Percentiles rank a stretch among this genome's conserved stretches.
phyloP scores from a whole-genome alignment of 257 asterid genomes.

The Solanum pimpinellifolium region DNA sequence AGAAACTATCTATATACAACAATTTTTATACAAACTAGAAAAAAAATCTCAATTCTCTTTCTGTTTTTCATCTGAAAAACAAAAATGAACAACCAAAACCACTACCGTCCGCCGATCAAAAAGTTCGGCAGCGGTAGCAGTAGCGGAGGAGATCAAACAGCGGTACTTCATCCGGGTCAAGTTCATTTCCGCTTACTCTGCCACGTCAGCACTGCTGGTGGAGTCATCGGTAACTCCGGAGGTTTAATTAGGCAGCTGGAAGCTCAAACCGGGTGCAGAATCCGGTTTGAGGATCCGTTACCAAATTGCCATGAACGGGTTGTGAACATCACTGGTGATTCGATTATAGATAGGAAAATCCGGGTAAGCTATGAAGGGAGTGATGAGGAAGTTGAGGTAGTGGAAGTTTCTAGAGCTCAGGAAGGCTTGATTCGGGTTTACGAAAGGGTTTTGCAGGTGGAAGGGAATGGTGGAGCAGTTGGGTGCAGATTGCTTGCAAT shows the following conservation, averaged over 20 bases:
- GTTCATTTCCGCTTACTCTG: conserved; percentile 40
- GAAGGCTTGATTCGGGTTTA: conserved; percentile 47
- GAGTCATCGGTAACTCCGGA: conserved; percentile 44
- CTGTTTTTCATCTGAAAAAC: not conserved
- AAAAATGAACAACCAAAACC: not conserved
- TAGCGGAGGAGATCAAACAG: not conserved
- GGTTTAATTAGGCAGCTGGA: conserved; percentile 26
- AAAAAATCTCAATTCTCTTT: not conserved
- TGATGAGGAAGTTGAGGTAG: conserved; percentile 7
- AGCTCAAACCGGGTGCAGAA: conserved; percentile 27
- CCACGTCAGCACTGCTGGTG: conserved; percentile 38
- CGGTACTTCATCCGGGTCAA: conserved; percentile 4
- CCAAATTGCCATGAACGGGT: conserved; percentile 48
- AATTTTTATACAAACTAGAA: not conserved
- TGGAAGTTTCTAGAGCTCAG: conserved; percentile 38
- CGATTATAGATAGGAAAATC: conserved; percentile 17
- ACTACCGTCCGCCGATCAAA: not conserved
- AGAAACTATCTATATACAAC: not conserved
- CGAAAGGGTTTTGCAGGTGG: conserved; percentile 47
- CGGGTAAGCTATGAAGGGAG: not conserved
- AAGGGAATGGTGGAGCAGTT: conserved; percentile 10
- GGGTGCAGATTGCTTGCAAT: conserved; percentile 40
- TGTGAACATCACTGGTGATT: conserved; percentile 33
- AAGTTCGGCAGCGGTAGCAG: not conserved
- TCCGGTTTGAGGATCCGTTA: conserved; percentile 24